Conservation (phyloP, 75 land plant genomes). For the Larix kaempferi region DNA sequence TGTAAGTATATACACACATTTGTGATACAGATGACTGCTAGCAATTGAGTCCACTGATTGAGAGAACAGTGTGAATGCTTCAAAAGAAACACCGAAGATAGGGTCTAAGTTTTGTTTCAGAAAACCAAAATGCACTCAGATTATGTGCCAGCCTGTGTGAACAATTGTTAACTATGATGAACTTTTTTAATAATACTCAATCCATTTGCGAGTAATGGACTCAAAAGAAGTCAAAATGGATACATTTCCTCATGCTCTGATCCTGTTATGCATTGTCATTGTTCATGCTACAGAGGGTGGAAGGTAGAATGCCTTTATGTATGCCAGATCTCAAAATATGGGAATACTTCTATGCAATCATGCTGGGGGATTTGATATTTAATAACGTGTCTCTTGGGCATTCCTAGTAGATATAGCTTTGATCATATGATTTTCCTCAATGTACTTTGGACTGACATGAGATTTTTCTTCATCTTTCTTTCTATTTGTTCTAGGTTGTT, state of each 20-base stretch:
- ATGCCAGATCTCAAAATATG: background rate
- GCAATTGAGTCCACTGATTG: too few relatives aligned
- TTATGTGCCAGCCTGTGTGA: too few relatives aligned
- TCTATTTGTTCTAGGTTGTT: slow-evolving; percentile 53
- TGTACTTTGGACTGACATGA: background rate
- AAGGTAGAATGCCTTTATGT: too few relatives aligned
- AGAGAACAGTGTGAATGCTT: too few relatives aligned
- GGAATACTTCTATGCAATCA: background rate
- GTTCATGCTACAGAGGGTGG: too few relatives aligned
- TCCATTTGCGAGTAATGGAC: background rate
- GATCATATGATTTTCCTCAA: background rate
- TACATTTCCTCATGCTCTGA: background rate
- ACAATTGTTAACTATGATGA: too few relatives aligned
- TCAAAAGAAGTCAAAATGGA: background rate
- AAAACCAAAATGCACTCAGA: too few relatives aligned
- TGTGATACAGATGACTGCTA: too few relatives aligned
- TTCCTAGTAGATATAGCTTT: background rate
- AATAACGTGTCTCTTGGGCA: background rate
- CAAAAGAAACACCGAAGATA: too few relatives aligned
- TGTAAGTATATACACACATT: too few relatives aligned
- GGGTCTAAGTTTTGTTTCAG: too few relatives aligned
- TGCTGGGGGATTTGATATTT: background rate
- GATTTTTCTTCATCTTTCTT: background rate
- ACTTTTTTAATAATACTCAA: background rate
- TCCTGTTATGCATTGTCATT: too few relatives aligned